A percentile compares a stretch with the other conserved stretches of the same genome.
phyloP scores from a whole-genome alignment of 192 early-diverging fungal species.

The Gonapodya prolifera region DNA sequence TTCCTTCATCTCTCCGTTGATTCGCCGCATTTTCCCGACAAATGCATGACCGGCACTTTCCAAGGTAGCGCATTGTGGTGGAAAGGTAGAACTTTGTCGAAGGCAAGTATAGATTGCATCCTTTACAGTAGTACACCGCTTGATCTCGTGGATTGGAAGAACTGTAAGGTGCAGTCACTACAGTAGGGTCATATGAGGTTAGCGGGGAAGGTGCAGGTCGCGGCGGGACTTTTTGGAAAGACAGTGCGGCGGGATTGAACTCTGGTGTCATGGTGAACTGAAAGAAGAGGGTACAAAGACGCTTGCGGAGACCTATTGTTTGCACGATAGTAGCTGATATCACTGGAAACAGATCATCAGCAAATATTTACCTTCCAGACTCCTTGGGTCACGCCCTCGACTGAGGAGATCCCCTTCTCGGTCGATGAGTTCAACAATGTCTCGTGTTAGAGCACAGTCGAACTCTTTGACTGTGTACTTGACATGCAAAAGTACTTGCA shows the following conservation, averaged over 20 bases:
- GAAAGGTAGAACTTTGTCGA: conserved; percentile 48
- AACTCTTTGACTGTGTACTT: conserved; percentile 55
- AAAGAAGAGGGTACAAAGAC: conserved; percentile 38
- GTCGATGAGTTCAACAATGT: conserved; percentile 47
- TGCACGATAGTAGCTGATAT: conserved; percentile 7
- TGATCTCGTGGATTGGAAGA: conserved; percentile 18
- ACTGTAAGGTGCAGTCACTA: neutral
- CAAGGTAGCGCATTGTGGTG: conserved; percentile 36
- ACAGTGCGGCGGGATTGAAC: conserved; percentile 41
- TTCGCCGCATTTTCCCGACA: conserved; percentile 31
- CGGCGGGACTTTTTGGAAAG: conserved; percentile 25
- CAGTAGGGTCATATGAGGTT: neutral
- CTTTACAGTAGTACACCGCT: conserved; percentile 44
- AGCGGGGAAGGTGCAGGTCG: neutral
- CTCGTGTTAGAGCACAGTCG: conserved; percentile 41
- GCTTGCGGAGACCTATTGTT: conserved; percentile 28
- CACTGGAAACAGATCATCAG: neutral
- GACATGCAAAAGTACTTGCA: conserved; percentile 45
- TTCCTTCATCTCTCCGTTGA: conserved; percentile 32
- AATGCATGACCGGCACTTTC: conserved; percentile 38
- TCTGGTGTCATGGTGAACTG: conserved; percentile 48
- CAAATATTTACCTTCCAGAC: conserved; percentile 31
- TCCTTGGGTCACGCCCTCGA: conserved; percentile 30
- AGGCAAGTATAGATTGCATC: conserved; percentile 40
- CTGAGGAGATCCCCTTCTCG: conserved; percentile 43